A percentile compares a stretch with the other conserved stretches of the same genome.
Evolutionary conservation across 352 stramenopile genomes (phyloP).

Genomic region (Pythium scleroteichum): DNA sequence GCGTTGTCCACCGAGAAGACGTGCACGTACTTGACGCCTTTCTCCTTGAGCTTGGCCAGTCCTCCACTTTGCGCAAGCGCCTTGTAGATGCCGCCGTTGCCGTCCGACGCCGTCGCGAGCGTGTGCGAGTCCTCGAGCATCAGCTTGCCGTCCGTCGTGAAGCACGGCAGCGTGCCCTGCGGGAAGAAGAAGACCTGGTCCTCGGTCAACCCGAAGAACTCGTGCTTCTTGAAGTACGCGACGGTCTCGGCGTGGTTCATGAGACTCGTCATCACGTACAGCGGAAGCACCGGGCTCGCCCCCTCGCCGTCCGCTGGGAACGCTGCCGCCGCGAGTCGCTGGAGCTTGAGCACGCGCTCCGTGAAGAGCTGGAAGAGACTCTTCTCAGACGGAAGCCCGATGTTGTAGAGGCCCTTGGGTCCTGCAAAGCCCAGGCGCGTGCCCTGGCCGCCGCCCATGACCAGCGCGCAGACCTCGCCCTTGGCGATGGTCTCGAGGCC

Average conservation of each 20-base stretch:
- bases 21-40: constrained; percentile 94
- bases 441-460: constrained; percentile 95
- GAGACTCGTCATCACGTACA: constrained; percentile 98
- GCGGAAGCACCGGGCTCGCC: constrained; percentile 43
- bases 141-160: constrained; percentile 94
- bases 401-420: constrained; percentile 95
- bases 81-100: constrained; percentile 97
- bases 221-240: constrained; percentile 88
- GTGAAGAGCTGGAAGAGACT: constrained; percentile 95
- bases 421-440: constrained; percentile 96
- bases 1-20: constrained; percentile 98
- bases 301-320: constrained; percentile 6
- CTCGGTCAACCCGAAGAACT: constrained; percentile 91
- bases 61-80: constrained; percentile 90
- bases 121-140: constrained; percentile 89
- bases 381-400: constrained; percentile 90
- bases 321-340: constrained; percentile 23
- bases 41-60: constrained; percentile 79
- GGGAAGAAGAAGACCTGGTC: constrained; percentile 95
- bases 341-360: constrained; percentile 88
- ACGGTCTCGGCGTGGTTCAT: constrained; percentile 95
- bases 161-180: constrained; percentile 95
- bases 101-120: constrained; percentile 94
- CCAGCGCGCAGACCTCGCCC: constrained; percentile 92
- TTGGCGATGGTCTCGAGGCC: constrained; percentile 82